Conservation (phyloP, 2,329 filamentous ascomycete species). For the Alternaria sp. region DNA sequence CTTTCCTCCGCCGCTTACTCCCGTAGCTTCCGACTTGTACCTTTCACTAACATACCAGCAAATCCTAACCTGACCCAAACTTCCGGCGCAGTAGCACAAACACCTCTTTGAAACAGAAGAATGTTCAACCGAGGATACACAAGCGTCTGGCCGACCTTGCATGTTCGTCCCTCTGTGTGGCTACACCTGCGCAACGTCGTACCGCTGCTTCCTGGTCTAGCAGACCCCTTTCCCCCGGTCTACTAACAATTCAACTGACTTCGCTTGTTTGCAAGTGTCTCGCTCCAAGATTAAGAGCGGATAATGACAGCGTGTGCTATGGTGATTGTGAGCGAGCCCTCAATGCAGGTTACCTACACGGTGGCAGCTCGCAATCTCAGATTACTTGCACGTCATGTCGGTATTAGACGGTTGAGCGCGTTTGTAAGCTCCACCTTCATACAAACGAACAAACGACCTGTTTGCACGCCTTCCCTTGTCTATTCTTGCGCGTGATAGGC, state of each 20-base stretch:
- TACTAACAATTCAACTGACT: conserved; percentile 19
- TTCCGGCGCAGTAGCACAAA: conserved; percentile 14
- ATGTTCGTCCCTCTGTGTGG: conserved; percentile 10
- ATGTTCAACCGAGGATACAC: conserved; percentile 17
- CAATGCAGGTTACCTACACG: conserved; percentile 9
- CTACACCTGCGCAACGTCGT: conserved; percentile 24
- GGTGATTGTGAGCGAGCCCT: conserved; percentile 17
- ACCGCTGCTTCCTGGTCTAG: conserved; percentile 21
- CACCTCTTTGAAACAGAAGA: conserved; percentile 3
- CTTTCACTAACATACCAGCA: not conserved
- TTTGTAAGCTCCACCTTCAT: not conserved
- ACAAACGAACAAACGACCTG: conserved; percentile 11
- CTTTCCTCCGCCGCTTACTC: not conserved
- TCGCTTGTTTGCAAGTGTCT: conserved; percentile 13
- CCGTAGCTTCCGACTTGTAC: not conserved
- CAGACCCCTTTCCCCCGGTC: conserved; percentile 4
- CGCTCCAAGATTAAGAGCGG: conserved; percentile 14
- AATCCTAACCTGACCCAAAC: not conserved
- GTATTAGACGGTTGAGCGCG: conserved; percentile 5
- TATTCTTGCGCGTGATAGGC: not conserved
- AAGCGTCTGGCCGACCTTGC: conserved; percentile 20
- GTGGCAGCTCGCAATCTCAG: conserved; percentile 15
- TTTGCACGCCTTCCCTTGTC: not conserved
- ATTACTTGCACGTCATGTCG: conserved; percentile 25
- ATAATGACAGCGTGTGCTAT: conserved; percentile 19